Percentiles rank a stretch among this genome's conserved stretches.
Conservation (phyloP, 169 alveolate species). For the Plasmodium gonderi region DNA sequence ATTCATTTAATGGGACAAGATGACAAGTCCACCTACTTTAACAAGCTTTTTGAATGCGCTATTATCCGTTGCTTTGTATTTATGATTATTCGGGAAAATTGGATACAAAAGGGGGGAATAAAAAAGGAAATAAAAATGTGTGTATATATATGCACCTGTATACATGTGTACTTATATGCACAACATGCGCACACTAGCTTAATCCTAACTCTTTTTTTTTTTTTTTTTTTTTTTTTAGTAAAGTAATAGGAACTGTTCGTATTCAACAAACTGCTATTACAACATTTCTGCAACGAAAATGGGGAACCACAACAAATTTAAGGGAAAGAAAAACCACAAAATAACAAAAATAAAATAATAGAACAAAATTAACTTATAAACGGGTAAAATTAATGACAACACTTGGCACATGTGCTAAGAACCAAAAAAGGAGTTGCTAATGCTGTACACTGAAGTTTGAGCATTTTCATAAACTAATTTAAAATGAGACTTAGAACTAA, state of each 20-base stretch:
- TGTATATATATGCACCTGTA: not conserved
- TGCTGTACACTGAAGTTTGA: not conserved
- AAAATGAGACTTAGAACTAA: not conserved
- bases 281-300: not conserved
- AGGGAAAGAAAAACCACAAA: not conserved
- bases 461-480: not conserved
- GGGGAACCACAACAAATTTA: not conserved
- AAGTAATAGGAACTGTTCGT: conserved; percentile 11
- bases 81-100: not conserved
- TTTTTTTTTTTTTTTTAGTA: conserved; percentile 24
- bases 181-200: not conserved
- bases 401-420: not conserved
- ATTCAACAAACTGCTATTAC: not conserved
- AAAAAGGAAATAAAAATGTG: not conserved
- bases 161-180: not conserved
- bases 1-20: not conserved
- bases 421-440: not conserved
- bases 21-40: not conserved
- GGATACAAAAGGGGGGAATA: not conserved
- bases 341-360: not conserved
- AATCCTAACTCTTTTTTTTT: not conserved
- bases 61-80: not conserved
- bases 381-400: not conserved
- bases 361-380: no score
- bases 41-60: not conserved